phyloP scores from a whole-genome alignment of 2,329 filamentous ascomycete genomes.

The Pseudocercospora musae region DNA sequence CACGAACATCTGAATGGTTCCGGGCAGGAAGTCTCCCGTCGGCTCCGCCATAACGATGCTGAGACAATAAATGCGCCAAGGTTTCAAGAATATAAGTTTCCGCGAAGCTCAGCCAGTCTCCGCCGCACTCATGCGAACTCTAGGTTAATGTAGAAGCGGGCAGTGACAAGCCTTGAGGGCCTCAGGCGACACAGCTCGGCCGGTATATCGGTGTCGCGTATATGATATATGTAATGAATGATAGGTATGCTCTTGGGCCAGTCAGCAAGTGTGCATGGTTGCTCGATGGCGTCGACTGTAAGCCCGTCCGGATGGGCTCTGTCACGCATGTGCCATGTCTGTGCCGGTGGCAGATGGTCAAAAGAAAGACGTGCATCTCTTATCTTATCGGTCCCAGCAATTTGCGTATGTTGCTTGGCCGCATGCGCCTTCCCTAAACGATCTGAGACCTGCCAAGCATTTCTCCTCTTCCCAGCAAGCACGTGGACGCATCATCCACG shows the following conservation, averaged over 20 bases:
- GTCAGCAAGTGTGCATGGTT: slow-evolving; percentile 13
- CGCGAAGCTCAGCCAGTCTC: neutral
- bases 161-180: neutral
- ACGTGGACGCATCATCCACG: neutral
- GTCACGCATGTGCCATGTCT: slow-evolving; percentile 10
- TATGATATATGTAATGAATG: no score
- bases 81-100: neutral
- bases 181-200: neutral
- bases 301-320: slow-evolving; percentile 7
- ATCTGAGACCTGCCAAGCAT: neutral
- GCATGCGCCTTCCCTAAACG: neutral
- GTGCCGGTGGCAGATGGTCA: neutral
- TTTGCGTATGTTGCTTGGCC: neutral
- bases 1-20: slow-evolving; percentile 25
- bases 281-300: slow-evolving; percentile 14
- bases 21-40: slow-evolving; percentile 19
- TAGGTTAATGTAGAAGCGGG: neutral
- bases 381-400: neutral
- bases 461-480: neutral
- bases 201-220: neutral
- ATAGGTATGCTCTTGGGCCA: neutral
- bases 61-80: neutral
- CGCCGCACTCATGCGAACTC: neutral
- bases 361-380: neutral
- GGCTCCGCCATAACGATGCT: slow-evolving; percentile 15